Conservation (phyloP, 306 rosid genomes). For the Dalbergia cochinchinensis region DNA sequence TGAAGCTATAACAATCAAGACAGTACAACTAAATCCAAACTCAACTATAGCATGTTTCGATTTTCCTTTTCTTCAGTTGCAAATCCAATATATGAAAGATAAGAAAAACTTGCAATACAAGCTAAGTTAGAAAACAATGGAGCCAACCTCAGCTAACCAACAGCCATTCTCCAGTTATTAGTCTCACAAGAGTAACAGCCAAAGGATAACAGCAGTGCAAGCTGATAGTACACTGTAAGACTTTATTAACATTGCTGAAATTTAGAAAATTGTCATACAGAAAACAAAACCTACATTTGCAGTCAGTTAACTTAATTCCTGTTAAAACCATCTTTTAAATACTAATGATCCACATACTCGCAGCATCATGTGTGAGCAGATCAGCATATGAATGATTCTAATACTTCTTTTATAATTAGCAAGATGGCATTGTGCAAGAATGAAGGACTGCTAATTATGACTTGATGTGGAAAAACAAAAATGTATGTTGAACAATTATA, state of each 20-base stretch:
- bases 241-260: neutral
- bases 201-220: constrained; percentile 10
- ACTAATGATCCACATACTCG: neutral
- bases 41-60: constrained; percentile 1
- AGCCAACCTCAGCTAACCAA: constrained; percentile 26
- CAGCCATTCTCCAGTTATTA: constrained; percentile 9
- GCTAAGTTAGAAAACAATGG: constrained; percentile 22
- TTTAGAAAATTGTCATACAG: neutral
- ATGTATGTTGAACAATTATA: constrained; percentile 46
- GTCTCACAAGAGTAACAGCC: constrained; percentile 2
- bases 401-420: neutral
- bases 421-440: constrained; percentile 4
- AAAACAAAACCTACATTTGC: constrained; percentile 28
- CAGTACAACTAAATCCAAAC: neutral
- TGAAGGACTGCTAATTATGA: constrained; percentile 36
- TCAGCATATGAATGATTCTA: neutral
- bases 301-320: constrained; percentile 13
- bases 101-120: constrained; percentile 14
- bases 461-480: constrained; percentile 27
- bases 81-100: constrained; percentile 7
- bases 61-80: constrained; percentile 24
- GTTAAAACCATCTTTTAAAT: neutral
- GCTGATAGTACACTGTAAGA: constrained; percentile 3
- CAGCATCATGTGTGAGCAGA: neutral
- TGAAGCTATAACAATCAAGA: neutral